Base-by-base conservation (phyloP, 129 eudicot genomes). In the Lactuca saligna region DNA sequence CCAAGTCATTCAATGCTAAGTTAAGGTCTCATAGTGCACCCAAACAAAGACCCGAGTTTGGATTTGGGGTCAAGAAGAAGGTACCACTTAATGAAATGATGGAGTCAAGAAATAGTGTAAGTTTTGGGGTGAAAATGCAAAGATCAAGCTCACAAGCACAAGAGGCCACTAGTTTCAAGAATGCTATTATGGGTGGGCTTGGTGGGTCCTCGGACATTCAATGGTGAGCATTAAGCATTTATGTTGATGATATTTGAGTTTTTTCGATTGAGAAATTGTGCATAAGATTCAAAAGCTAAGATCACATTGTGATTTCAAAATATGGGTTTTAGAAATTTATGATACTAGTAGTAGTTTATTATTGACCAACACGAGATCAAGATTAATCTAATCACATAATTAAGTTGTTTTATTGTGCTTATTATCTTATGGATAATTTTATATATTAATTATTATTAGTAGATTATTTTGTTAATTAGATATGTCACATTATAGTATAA, bases 1-100 rank as follows among this genome's bases (percentile, higher is more conserved):
- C 96, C 0, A 86, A 86, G 62, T 92, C 95, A 15, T 88, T 82
- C 42, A 84, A 83, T 72, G 91, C 89, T 33, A 88, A 86, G 64
- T 71, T 84, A 54, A 86, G 98, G 85, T 92, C 98, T 4, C 91
- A 86, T 3, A 92, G 96, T 73, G 96, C 95, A 37, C 96, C 91
- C 0, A 88, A 81, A 32, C 96, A 88, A 38, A 74, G 98, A 75
- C 95, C 94, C 0, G 97, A 86, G 6, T 66, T 79, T 25, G 84
- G 79, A 0, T 61, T 68, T 10, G 79, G 87, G 17, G 63, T 80
- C 33, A 88, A 72, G 75, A 91, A 79, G 80, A 82, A 74, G 80
- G 58, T 86, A 31, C 74, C 98, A 37, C 78, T 91, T 0, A 65
- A 78, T 67, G 91, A 88, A 41, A 77, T 88, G 89, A 86, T 88